phyloP scores from a whole-genome alignment of 2,329 filamentous ascomycete species.

The Teratosphaeria epicoccoides region DNA sequence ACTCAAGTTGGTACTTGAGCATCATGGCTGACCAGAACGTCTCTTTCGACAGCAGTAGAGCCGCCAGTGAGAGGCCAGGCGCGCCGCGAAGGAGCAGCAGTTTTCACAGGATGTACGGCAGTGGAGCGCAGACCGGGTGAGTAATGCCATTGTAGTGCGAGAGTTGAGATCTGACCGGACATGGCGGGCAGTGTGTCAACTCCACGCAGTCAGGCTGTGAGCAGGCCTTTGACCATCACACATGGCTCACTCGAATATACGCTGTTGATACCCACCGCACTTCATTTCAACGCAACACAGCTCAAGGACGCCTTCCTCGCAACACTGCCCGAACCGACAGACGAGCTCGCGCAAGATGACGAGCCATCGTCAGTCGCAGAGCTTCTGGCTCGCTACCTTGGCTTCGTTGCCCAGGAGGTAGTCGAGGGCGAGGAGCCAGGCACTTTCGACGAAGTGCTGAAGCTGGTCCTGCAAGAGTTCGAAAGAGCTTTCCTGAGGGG shows the following conservation, averaged over 20 bases:
- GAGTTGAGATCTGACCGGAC: background rate
- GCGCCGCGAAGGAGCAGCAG: constrained; percentile 6
- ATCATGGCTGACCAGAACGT: background rate
- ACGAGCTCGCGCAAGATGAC: constrained; percentile 95
- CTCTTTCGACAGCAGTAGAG: background rate
- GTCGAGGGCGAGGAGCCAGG: constrained; percentile 89
- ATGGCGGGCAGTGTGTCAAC: constrained; percentile 72
- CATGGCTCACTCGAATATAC: constrained; percentile 95
- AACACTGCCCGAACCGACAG: constrained; percentile 79
- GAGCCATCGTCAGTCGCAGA: constrained; percentile 95
- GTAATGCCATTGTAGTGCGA: background rate
- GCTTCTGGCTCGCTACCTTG: constrained; percentile 86
- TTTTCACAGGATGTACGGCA: constrained; percentile 1
- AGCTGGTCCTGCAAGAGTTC: constrained; percentile 88
- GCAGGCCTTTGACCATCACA: constrained; percentile 78
- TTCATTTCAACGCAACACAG: constrained; percentile 93
- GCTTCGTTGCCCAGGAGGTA: constrained; percentile 77
- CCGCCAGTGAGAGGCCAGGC: background rate
- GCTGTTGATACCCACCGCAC: constrained; percentile 85
- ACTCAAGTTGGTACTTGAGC: background rate
- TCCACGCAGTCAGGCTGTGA: constrained; percentile 82
- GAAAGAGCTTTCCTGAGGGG: constrained; percentile 89
- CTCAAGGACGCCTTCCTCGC: constrained; percentile 83
- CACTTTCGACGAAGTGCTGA: constrained; percentile 85
- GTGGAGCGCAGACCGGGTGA: constrained; percentile 2